phyloP scores from a whole-genome alignment of 441 rosid genomes.

The Brassica hybrid region DNA sequence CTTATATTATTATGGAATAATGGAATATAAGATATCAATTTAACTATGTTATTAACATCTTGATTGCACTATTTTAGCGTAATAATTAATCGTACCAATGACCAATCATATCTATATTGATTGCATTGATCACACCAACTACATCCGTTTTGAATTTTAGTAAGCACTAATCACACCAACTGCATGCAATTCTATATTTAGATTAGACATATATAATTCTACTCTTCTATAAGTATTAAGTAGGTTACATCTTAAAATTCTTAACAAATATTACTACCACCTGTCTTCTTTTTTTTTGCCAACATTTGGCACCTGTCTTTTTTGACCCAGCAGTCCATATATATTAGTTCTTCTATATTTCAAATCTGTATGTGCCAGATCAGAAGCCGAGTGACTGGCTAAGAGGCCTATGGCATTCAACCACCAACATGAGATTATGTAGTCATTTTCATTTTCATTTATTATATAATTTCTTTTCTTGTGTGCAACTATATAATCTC shows the following conservation, averaged over 20 bases:
- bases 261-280: not conserved
- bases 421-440: constrained; percentile 1
- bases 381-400: constrained; percentile 5
- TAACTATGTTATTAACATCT: constrained; percentile 1
- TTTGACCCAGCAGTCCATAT: constrained; percentile 1
- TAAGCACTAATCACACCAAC: constrained; percentile 1
- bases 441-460: constrained; percentile 4
- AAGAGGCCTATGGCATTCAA: not conserved
- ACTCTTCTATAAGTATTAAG: not conserved
- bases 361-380: not conserved
- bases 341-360: not conserved
- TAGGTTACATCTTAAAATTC: constrained; percentile 22
- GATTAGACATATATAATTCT: not conserved
- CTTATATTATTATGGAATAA: not conserved
- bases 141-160: not conserved
- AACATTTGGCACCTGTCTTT: not conserved
- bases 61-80: constrained; percentile 6
- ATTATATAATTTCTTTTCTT: not conserved
- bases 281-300: too few species aligned
- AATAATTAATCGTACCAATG: constrained; percentile 4
- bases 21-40: too few species aligned
- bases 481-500: not conserved
- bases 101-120: not conserved
- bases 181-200: not conserved
- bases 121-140: constrained; percentile 17